Percentiles rank a stretch among this genome's conserved stretches.
Conservation (phyloP, 2,329 filamentous ascomycete genomes). For the Metarhizium brunneum region DNA sequence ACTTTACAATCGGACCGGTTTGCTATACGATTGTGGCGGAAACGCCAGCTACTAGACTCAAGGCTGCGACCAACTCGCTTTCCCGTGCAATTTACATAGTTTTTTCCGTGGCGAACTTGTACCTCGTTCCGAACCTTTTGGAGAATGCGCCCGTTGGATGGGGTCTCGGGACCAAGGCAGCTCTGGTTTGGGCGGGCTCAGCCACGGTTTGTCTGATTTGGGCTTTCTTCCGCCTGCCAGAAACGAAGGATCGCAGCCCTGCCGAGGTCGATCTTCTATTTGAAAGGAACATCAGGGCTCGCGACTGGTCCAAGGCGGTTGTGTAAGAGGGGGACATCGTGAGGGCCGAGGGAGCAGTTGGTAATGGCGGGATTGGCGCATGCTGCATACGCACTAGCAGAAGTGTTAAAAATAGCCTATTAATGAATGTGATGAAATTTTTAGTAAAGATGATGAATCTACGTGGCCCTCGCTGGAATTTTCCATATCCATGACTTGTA, state of each 20-base stretch:
- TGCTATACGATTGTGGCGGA: constrained; percentile 34
- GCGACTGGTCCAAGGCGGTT: constrained; percentile 7
- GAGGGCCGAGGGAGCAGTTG: background rate
- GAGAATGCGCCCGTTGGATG: constrained; percentile 10
- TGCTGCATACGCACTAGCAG: background rate
- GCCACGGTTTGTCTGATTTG: constrained; percentile 9
- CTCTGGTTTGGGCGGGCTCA: constrained; percentile 11
- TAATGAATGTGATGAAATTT: background rate
- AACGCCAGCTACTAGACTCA: constrained; percentile 16
- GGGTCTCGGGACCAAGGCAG: constrained; percentile 11
- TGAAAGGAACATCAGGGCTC: constrained; percentile 13
- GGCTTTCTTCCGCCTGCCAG: constrained; percentile 14
- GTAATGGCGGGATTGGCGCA: background rate
- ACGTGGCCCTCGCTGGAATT: no score
- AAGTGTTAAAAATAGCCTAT: background rate
- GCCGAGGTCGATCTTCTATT: constrained; percentile 15
- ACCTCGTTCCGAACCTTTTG: constrained; percentile 12
- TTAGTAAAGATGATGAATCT: background rate
- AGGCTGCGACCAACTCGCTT: constrained; percentile 13
- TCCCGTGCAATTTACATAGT: constrained; percentile 10
- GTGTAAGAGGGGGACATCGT: background rate
- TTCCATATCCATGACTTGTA: no score
- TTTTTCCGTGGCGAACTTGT: constrained; percentile 11
- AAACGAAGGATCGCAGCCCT: constrained; percentile 13
- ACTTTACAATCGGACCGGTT: constrained; percentile 30